phyloP scores from a whole-genome alignment of 805 yeast species.

The Metschnikowia peoriensis region DNA sequence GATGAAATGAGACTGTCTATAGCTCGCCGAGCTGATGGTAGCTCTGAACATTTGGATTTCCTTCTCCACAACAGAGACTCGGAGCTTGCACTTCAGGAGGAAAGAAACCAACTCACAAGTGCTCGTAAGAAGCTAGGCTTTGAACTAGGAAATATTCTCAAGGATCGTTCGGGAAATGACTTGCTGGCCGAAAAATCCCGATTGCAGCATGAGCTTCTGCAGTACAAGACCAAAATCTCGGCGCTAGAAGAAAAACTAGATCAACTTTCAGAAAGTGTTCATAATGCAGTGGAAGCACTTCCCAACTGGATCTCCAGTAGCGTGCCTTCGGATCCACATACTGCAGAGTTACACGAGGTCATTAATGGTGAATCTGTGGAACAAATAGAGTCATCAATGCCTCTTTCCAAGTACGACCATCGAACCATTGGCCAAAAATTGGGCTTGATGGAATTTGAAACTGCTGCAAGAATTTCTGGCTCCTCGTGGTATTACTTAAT shows the following conservation, averaged over 20 bases:
- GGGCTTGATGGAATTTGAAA: conserved; percentile 63
- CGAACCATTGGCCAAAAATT: conserved; percentile 66
- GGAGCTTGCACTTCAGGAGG: conserved; percentile 22
- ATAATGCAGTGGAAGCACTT: conserved; percentile 44
- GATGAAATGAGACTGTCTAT: conserved; percentile 29
- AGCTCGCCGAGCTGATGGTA: conserved; percentile 24
- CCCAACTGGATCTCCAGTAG: conserved; percentile 60
- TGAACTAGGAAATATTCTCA: conserved; percentile 24
- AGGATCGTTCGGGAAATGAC: conserved; percentile 7
- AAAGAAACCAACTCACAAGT: conserved; percentile 27
- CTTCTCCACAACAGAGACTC: conserved; percentile 25
- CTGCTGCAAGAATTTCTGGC: conserved; percentile 77
- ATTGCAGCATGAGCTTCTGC: conserved; percentile 19
- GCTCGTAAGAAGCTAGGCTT: conserved; percentile 29
- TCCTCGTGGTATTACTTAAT: conserved; percentile 83
- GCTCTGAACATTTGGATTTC: conserved; percentile 22
- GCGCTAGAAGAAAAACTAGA: conserved; percentile 25
- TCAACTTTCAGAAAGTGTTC: conserved; percentile 35
- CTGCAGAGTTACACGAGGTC: conserved; percentile 47
- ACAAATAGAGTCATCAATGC: conserved; percentile 18
- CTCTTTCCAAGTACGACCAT: conserved; percentile 50
- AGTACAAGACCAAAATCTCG: conserved; percentile 26
- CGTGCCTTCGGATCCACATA: conserved; percentile 41
- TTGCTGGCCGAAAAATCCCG: conserved; percentile 10
- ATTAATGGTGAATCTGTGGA: conserved; percentile 47